Conservation (phyloP, 73 alveolate species). For the Paramecium bursaria region DNA sequence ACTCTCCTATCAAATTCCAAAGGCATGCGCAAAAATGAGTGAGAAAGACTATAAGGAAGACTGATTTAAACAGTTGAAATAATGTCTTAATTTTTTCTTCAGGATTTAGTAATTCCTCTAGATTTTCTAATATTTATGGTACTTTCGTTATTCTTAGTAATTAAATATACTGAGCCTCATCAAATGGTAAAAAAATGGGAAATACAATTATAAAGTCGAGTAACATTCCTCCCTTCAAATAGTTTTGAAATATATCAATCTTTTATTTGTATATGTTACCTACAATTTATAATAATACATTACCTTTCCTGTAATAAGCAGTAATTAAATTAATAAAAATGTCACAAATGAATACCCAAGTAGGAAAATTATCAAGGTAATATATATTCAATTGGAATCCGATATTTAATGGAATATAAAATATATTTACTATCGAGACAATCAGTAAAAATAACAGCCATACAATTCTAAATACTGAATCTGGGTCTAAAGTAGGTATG, state of each 20-base stretch:
- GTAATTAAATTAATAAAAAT: background rate
- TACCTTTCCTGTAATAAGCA: constrained; percentile 22
- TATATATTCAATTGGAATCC: background rate
- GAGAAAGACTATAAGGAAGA: background rate
- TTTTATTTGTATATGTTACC: background rate
- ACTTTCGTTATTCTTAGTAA: constrained; percentile 8
- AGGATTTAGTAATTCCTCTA: constrained; percentile 27
- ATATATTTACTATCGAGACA: background rate
- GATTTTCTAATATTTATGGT: background rate
- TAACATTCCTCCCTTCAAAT: background rate
- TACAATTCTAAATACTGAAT: constrained; percentile 3
- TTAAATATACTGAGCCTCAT: background rate
- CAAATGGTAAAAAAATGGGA: constrained; percentile 3
- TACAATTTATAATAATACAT: no score
- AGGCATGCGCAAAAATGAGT: constrained; percentile 7
- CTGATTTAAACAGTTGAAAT: background rate
- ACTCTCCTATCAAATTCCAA: background rate
- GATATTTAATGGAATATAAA: constrained; percentile 21
- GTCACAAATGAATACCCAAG: constrained; percentile 22
- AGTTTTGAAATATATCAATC: background rate
- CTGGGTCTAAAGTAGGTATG: constrained; percentile 19
- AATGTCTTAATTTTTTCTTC: background rate
- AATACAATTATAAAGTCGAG: background rate
- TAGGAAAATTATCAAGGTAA: background rate
- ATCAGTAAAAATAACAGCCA: constrained; percentile 3